Evolutionary conservation across 345 rosid species (phyloP).

Genomic region (Pistacia vera): DNA sequence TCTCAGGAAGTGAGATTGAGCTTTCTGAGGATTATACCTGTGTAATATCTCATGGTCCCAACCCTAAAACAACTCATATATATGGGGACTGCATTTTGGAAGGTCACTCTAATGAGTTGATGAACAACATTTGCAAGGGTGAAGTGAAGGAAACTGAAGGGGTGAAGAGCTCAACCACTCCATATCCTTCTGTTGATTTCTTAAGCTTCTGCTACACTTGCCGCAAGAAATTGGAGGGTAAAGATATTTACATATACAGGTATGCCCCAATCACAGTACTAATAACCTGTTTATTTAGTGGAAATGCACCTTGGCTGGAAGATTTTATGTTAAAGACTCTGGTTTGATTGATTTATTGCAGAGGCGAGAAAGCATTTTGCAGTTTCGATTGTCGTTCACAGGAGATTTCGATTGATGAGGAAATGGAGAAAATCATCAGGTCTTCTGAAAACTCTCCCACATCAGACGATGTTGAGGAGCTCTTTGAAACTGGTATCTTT

Average conservation of each 20-base stretch:
- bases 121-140: conserved; percentile 19
- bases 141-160: conserved; percentile 23
- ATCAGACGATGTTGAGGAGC: conserved; percentile 29
- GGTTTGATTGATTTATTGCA: conserved; percentile 32
- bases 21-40: conserved; percentile 95
- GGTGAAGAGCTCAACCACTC: conserved; percentile 14
- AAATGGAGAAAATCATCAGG: conserved; percentile 36
- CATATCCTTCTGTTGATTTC: conserved; percentile 43
- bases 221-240: conserved; percentile 63
- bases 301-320: background rate
- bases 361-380: conserved; percentile 91
- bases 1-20: conserved; percentile 71
- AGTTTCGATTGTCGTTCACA: conserved; percentile 60
- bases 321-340: background rate
- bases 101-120: conserved; percentile 44
- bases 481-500: conserved; percentile 40
- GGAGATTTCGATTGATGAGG: conserved; percentile 67
- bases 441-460: conserved; percentile 28
- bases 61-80: conserved; percentile 80
- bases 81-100: conserved; percentile 75
- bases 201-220: conserved; percentile 72
- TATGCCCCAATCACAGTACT: conserved; percentile 26
- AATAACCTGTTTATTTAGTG: background rate
- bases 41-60: conserved; percentile 76
- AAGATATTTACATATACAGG: conserved; percentile 90